These are phyloP conservation scores for Atractiella rhizophila DNA, from an alignment of 768 basidiomycete species.

Conservation along the genomic window DNA sequence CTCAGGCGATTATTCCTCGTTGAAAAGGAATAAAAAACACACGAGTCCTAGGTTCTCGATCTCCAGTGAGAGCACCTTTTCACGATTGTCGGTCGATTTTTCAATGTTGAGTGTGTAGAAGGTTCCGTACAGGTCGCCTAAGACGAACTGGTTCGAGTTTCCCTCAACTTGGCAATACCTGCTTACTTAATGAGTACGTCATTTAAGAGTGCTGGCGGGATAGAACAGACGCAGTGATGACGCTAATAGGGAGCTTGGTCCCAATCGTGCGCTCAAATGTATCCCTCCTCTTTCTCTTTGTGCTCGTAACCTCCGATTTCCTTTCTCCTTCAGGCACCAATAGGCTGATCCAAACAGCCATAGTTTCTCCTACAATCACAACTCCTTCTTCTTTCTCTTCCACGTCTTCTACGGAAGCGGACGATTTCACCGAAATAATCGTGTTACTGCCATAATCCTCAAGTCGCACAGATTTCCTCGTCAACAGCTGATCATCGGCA, in stretches of 20 bases:
- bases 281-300: background rate
- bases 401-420: too few species aligned
- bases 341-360: constrained; percentile 1
- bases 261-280: too few species aligned
- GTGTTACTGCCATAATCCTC: constrained; percentile 11
- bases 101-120: constrained; percentile 40
- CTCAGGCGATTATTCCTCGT: constrained; percentile 6
- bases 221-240: background rate
- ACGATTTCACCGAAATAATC: constrained; percentile 8
- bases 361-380: constrained; percentile 18
- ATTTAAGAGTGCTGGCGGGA: background rate
- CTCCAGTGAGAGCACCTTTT: constrained; percentile 14
- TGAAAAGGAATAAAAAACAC: constrained; percentile 11
- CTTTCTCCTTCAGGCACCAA: constrained; percentile 3
- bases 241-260: too few species aligned
- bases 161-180: constrained; percentile 28
- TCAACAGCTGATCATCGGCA: constrained; percentile 9
- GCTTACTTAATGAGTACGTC: background rate
- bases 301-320: background rate
- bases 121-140: constrained; percentile 45
- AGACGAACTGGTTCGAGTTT: too few species aligned
- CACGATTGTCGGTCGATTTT: constrained; percentile 3
- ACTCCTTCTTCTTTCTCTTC: constrained; percentile 10
- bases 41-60: constrained; percentile 52
- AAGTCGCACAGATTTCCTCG: constrained; percentile 1